phyloP scores from a whole-genome alignment of 352 stramenopile genomes.

The Pythium pyrilobum region DNA sequence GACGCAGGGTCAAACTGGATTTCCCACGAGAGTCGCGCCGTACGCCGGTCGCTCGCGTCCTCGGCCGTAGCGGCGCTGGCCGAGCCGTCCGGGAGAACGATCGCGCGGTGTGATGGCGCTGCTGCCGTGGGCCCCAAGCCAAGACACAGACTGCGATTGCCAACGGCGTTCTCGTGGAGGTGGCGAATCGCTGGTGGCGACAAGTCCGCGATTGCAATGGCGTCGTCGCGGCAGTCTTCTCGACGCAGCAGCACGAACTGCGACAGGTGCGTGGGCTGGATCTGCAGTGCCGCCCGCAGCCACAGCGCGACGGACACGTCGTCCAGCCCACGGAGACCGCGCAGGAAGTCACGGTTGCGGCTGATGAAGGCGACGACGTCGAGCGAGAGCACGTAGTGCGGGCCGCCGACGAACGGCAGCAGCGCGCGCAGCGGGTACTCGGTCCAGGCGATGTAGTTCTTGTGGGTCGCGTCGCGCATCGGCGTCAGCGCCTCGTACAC shows the following conservation, averaged over 20 bases:
- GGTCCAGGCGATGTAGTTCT: slow-evolving; percentile 20
- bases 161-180: slow-evolving; percentile 40
- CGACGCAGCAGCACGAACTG: slow-evolving; percentile 37
- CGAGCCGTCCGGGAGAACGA: not conserved
- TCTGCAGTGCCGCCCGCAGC: slow-evolving; percentile 40
- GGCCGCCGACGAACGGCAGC: slow-evolving; percentile 31
- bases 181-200: slow-evolving; percentile 31
- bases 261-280: slow-evolving; percentile 31
- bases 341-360: slow-evolving; percentile 12
- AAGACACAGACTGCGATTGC: slow-evolving; percentile 26
- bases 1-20: not conserved
- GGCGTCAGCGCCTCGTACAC: slow-evolving; percentile 20
- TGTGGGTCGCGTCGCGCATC: not conserved
- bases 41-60: too few relatives aligned
- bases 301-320: slow-evolving; percentile 57
- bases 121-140: slow-evolving; percentile 15
- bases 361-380: slow-evolving; percentile 28
- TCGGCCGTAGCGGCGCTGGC: not conserved
- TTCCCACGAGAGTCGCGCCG: not conserved
- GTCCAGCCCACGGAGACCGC: slow-evolving; percentile 26
- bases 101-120: not conserved
- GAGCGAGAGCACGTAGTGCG: slow-evolving; percentile 31
- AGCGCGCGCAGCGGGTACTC: slow-evolving; percentile 22
- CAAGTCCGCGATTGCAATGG: slow-evolving; percentile 47
- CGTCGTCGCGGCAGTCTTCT: slow-evolving; percentile 25